Conservation (phyloP, 1,284 basidiomycete species). For the Ceratobasidium sp. region DNA sequence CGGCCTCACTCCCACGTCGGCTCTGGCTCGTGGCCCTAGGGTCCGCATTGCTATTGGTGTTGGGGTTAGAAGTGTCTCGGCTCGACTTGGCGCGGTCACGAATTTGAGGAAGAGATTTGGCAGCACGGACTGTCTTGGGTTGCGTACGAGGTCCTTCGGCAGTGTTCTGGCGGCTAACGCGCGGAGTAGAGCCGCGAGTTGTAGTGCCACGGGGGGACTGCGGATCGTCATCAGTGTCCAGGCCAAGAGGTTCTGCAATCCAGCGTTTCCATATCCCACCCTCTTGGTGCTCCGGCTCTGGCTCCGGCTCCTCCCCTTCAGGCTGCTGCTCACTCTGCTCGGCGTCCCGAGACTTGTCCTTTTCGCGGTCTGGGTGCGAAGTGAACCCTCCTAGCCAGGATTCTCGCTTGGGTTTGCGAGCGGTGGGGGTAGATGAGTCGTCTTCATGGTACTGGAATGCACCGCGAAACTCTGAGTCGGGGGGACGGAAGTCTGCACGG, state of each 20-base stretch:
- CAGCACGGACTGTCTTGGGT: slow-evolving; percentile 26
- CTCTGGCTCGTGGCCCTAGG: slow-evolving; percentile 22
- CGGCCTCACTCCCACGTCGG: slow-evolving; percentile 33
- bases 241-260: slow-evolving; percentile 42
- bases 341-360: slow-evolving; percentile 9
- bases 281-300: slow-evolving; percentile 35
- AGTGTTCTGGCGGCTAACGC: slow-evolving; percentile 36
- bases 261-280: slow-evolving; percentile 43
- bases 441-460: slow-evolving; percentile 36
- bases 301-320: slow-evolving; percentile 14
- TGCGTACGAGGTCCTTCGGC: slow-evolving; percentile 28
- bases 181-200: slow-evolving; percentile 27
- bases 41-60: slow-evolving; percentile 7
- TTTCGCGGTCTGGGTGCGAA: slow-evolving; percentile 19
- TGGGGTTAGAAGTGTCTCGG: slow-evolving; percentile 11
- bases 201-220: slow-evolving; percentile 32
- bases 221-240: slow-evolving; percentile 30
- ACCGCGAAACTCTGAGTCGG: slow-evolving; percentile 30
- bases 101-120: slow-evolving; percentile 36
- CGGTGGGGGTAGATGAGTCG: slow-evolving; percentile 13
- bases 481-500: slow-evolving; percentile 30
- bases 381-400: slow-evolving; percentile 30
- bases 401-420: slow-evolving; percentile 29
- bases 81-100: slow-evolving; percentile 21
- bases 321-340: slow-evolving; percentile 18